A percentile compares a stretch with the other conserved stretches of the same genome.
phyloP scores from a whole-genome alignment of 805 yeast species.

The Candida lessepsii region DNA sequence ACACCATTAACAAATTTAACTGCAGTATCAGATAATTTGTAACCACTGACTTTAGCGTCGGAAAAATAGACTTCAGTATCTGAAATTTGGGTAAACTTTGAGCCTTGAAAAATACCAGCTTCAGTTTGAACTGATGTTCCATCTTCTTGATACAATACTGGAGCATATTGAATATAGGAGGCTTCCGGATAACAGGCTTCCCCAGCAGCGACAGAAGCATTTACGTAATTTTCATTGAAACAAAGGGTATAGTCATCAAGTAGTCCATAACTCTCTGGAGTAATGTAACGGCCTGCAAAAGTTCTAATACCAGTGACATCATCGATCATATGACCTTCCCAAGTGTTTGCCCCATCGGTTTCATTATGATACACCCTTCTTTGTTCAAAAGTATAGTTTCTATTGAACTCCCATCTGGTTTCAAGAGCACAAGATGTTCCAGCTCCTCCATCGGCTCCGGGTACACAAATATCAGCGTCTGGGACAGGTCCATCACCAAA shows the following conservation, averaged over 20 bases:
- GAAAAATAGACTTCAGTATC: not conserved
- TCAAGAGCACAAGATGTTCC: slow-evolving; percentile 14
- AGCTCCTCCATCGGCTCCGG: slow-evolving; percentile 16
- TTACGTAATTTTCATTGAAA: slow-evolving; percentile 12
- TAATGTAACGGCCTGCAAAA: slow-evolving; percentile 9
- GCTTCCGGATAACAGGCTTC: slow-evolving; percentile 6
- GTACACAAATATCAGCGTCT: slow-evolving; percentile 6
- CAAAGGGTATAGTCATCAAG: not conserved
- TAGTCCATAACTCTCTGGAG: slow-evolving; percentile 12
- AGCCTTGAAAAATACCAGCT: not conserved
- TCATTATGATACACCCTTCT: slow-evolving; percentile 2
- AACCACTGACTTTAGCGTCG: not conserved
- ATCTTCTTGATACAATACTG: not conserved
- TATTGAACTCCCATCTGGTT: slow-evolving; percentile 13
- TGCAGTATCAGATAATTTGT: not conserved
- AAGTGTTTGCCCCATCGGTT: slow-evolving; percentile 9
- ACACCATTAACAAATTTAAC: slow-evolving; percentile 3
- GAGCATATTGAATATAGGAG: slow-evolving; percentile 11
- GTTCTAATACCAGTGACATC: slow-evolving; percentile 11
- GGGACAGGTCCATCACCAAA: slow-evolving; percentile 12
- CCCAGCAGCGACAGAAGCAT: not conserved
- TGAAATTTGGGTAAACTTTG: not conserved
- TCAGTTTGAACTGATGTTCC: not conserved
- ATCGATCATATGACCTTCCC: slow-evolving; percentile 14
- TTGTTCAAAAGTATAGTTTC: slow-evolving; percentile 13